Percentiles rank a stretch among this genome's conserved stretches.
Conservation (phyloP, 305 asterid genomes). For the Fraxinus paxiana region DNA sequence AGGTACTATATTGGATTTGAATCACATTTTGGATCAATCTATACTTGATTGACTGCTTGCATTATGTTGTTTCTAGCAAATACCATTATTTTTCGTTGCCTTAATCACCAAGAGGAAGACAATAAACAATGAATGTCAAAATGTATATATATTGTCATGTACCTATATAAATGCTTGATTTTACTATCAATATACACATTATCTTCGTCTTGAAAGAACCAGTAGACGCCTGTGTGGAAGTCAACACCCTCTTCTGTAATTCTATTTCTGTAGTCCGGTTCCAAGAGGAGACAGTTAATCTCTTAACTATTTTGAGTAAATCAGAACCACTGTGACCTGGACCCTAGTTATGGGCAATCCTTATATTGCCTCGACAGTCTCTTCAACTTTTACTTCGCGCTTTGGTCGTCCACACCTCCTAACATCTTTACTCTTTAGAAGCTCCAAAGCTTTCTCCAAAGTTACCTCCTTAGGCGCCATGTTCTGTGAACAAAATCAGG, state of each 20-base stretch:
- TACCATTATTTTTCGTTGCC: not conserved
- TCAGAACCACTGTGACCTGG: not conserved
- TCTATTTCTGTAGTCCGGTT: not conserved
- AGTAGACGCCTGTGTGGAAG: not conserved
- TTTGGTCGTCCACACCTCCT: slow-evolving; percentile 64
- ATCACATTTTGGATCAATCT: not conserved
- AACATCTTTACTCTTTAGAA: slow-evolving; percentile 53
- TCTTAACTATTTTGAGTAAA: not conserved
- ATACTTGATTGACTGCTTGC: not conserved
- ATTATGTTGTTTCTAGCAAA: not conserved
- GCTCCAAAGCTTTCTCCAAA: slow-evolving; percentile 64
- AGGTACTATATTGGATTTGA: not conserved
- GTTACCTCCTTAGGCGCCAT: slow-evolving; percentile 53
- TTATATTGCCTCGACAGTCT: slow-evolving; percentile 35
- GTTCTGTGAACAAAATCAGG: slow-evolving; percentile 36
- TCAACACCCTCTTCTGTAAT: not conserved
- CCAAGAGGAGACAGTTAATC: not conserved
- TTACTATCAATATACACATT: not conserved
- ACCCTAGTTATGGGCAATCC: not conserved
- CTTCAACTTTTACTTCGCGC: slow-evolving; percentile 29
- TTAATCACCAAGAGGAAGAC: not conserved
- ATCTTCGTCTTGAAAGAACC: not conserved
- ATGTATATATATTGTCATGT: not conserved
- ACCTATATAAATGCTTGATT: slow-evolving; percentile 2
- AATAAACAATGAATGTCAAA: not conserved